Base-by-base conservation (phyloP, 768 basidiomycete genomes). In the Galerina sulciceps region DNA sequence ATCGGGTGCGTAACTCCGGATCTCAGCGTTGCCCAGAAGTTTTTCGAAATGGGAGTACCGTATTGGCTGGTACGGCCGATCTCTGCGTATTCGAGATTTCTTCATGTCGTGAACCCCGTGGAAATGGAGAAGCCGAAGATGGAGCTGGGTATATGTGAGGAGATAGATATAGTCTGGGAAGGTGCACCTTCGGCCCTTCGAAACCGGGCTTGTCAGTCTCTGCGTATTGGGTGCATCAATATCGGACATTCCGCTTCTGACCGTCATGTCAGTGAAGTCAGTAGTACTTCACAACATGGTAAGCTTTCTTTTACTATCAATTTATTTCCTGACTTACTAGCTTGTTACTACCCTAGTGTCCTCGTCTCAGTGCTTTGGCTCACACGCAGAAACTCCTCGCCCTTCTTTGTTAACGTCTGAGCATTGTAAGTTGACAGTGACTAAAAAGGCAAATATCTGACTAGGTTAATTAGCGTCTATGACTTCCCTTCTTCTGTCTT, bases 201-300 rank as follows among this genome's bases (percentile, higher is more conserved):
- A 1, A 60, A 60, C 35, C 34, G 53, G 34, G 54, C 48, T 3
- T 60, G 53, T 14, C 59, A 60, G 22, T 11, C 53, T 6, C 34
- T 60, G n/a, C 31, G 23, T 4, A n/a, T 48, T 6, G 41, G 44
- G 1, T 20, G 37, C 42, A 37, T 60, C 40, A 17, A 17, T 8
- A 20, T 48, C 23, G 59, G 54, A 10, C 59, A 60, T 50, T 11
- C 40, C 5, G 31, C 59, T 2, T 22, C 6, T 9, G 18, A 22
- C 1, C 14, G 0, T 20, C 3, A 41, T 18, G 53, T 47, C 1
- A 48, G 59, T 4, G 53, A 56, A 14, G 5, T 10, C 10, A 18
- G 10, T 3, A 2, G 13, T 22, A 9, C n/a, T 48, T 23, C 34
- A 11, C 10, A 17, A 26, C 4, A 11, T 15, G 14, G 6, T 48